phyloP scores from a whole-genome alignment of 768 basidiomycete genomes.

The Clitopilus hobsonii region DNA sequence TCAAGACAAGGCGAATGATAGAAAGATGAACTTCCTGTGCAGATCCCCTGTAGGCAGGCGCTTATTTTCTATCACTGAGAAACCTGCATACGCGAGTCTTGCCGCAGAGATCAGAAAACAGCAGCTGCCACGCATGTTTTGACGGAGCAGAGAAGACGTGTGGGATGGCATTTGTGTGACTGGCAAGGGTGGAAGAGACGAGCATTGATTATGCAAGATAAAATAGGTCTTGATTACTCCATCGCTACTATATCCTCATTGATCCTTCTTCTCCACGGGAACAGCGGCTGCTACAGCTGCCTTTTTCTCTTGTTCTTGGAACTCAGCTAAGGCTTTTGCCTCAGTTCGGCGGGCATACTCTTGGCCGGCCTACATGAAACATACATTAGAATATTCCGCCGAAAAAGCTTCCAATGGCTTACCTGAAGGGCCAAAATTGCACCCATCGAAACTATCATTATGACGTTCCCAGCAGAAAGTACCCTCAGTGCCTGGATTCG shows the following conservation, averaged over 20 bases:
- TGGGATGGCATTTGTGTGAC: no score
- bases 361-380: slow-evolving; percentile 66
- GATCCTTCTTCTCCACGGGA: slow-evolving; percentile 32
- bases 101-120: no score
- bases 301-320: slow-evolving; percentile 25
- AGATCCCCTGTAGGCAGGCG: neutral
- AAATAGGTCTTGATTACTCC: neutral
- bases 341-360: slow-evolving; percentile 74
- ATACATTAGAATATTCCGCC: slow-evolving; percentile 3
- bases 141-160: no score
- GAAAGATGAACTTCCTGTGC: no score
- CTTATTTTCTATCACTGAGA: no score
- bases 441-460: slow-evolving; percentile 67
- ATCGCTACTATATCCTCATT: slow-evolving; percentile 14
- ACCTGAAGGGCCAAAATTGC: slow-evolving; percentile 73
- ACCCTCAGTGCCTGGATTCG: slow-evolving; percentile 76
- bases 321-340: slow-evolving; percentile 34
- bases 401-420: neutral
- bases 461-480: slow-evolving; percentile 82
- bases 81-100: no score
- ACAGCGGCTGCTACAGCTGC: slow-evolving; percentile 16
- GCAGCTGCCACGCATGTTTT: no score
- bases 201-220: neutral
- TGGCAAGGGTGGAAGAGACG: no score
- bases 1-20: no score